Evolutionary conservation across 176 grass and related monocot genomes (phyloP).

Genomic region (Carex parvula): DNA sequence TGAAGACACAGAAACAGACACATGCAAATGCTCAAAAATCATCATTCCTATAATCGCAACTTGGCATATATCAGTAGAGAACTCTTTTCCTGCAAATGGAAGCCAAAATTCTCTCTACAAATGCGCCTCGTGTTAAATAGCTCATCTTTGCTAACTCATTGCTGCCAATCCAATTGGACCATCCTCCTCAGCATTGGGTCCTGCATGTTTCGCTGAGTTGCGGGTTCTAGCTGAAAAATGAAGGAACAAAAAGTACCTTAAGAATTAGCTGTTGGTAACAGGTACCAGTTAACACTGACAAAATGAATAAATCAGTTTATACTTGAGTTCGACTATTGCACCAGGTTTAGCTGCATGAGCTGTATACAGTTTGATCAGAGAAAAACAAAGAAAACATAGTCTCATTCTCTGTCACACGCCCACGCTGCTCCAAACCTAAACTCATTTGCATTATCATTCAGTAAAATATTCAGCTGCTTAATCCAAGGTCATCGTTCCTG

Average conservation of each 20-base stretch:
- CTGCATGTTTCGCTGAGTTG: slow-evolving; percentile 33
- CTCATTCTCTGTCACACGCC: not conserved
- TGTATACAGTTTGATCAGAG: not conserved
- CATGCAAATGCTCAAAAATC: not conserved
- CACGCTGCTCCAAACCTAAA: not conserved
- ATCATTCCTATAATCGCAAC: not conserved
- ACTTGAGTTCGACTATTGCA: not conserved
- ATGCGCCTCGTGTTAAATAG: not conserved
- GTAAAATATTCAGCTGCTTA: not conserved
- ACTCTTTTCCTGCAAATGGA: not conserved
- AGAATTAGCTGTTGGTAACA: not conserved
- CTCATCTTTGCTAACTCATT: slow-evolving; percentile 34
- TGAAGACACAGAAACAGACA: not conserved
- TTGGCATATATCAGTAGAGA: not conserved
- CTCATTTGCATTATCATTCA: not conserved
- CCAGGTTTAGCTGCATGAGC: not conserved
- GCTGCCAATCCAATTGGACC: slow-evolving; percentile 69
- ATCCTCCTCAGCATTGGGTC: slow-evolving; percentile 58
- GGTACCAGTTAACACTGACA: slow-evolving; percentile 7
- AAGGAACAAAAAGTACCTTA: slow-evolving; percentile 21
- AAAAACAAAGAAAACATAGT: not conserved
- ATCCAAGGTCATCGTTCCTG: not conserved
- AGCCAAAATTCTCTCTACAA: slow-evolving; percentile 17
- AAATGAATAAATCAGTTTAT: not conserved
- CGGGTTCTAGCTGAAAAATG: slow-evolving; percentile 60